Base-by-base conservation (phyloP, 2,329 filamentous ascomycete genomes). In the Cladosporium sp. region DNA sequence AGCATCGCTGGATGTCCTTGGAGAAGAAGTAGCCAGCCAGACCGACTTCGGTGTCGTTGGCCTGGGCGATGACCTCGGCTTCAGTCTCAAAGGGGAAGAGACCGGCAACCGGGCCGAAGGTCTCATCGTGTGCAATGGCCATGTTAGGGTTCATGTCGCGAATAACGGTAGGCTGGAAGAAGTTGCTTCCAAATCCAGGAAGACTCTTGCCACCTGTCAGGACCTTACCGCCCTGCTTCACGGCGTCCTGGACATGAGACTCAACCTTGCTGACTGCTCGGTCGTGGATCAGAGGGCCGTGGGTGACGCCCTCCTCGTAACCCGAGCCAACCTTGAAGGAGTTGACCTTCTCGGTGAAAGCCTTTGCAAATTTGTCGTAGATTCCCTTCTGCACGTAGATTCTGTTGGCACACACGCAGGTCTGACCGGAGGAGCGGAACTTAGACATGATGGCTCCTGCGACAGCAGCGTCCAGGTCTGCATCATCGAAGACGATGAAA, bases 21-120 rank as follows among this genome's bases (percentile, higher is more conserved):
- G 77, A 90, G 76, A 89, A 97, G 75, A 99, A 96, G 73, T 97
- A 97, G 1, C 89, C 92, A 0, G 92, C 93, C 30, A 99, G 78
- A 1, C 93, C 93, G 32, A 97, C 91, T 47, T 92, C 84, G 1
- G 88, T 77, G 37, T 74, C 70, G 70, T 99, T 99, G 3, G 93
- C 92, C 58, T 92, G 72, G 56, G 80, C 76, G 24, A 97, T 83
- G 4, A 96, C 93, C 63, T 97, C 91, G 47, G 86, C 84, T 71
- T 97, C 93, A 0, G 85, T 89, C 41, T 88, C 80, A 65, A 97
- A 99, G 43, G 84, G 80, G 75, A 96, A 96, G 12, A 97, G 71
- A 0, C 88, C 92, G 0, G 91, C 92, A 0, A 97, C 87, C 2
- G 93, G 93, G 0, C 93, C 93, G 66, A 99, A 99, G 0, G 92